These are phyloP conservation scores for Capsella bursapastoris DNA, from an alignment of 345 rosid genomes.

Conservation along the genomic window DNA sequence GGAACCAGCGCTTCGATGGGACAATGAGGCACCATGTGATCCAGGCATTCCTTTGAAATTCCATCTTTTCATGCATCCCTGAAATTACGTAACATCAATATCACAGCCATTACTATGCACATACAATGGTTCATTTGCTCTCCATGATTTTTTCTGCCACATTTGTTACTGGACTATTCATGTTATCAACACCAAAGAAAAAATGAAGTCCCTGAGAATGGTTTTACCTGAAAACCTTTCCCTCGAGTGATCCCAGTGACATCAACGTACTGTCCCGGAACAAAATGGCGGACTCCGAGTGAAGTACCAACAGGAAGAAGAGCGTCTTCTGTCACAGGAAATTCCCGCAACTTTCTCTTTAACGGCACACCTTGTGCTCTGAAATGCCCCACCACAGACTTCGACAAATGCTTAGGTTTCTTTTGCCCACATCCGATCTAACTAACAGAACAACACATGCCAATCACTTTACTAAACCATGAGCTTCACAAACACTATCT, in stretches of 20 bases:
- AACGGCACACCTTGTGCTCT: conserved; percentile 95
- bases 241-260: conserved; percentile 86
- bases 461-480: conserved; percentile 39
- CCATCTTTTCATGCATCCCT: conserved; percentile 90
- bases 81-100: conserved; percentile 37
- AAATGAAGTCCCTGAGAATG: conserved; percentile 16
- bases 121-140: conserved; percentile 7
- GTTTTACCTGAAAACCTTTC: conserved; percentile 89
- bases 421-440: conserved; percentile 95
- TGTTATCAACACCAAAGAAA: conserved; percentile 14
- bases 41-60: conserved; percentile 65
- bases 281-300: conserved; percentile 83
- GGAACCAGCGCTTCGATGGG: conserved; percentile 84
- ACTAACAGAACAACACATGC: conserved; percentile 52
- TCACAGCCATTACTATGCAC: conserved; percentile 11
- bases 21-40: conserved; percentile 81
- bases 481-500: conserved; percentile 11
- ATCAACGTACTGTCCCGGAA: conserved; percentile 90
- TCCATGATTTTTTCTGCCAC: conserved; percentile 9
- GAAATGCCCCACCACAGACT: conserved; percentile 95
- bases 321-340: conserved; percentile 93
- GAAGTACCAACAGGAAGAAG: conserved; percentile 82
- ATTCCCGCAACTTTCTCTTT: conserved; percentile 91
- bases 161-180: conserved; percentile 3
- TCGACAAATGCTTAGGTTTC: conserved; percentile 89